These are phyloP conservation scores for Coniophora puteana DNA, from an alignment of 1,284 basidiomycete species.

Conservation along the genomic window DNA sequence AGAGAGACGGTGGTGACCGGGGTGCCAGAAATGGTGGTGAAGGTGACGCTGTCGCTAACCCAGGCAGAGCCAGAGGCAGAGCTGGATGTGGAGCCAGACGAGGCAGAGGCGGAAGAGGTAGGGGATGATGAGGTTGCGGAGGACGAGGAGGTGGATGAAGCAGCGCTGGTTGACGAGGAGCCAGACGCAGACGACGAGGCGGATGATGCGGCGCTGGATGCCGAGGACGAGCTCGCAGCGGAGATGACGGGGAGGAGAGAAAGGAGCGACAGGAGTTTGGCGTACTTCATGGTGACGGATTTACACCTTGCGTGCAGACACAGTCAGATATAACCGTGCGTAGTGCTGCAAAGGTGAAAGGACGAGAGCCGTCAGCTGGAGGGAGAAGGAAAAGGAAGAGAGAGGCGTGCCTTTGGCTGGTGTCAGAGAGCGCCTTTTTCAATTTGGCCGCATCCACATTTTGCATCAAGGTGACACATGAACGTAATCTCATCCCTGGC, in stretches of 20 bases:
- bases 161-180: not conserved
- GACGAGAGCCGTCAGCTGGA: no score
- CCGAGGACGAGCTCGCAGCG: not conserved
- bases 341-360: no score
- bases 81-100: not conserved
- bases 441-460: no score
- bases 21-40: not conserved
- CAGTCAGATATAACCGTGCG: no score
- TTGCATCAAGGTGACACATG: no score
- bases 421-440: no score
- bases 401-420: no score
- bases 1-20: conserved; percentile 3
- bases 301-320: no score
- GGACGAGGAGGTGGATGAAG: not conserved
- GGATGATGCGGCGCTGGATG: not conserved
- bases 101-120: not conserved
- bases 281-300: no score
- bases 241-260: conserved; percentile 1
- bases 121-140: not conserved
- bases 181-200: not conserved
- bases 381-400: no score
- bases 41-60: not conserved
- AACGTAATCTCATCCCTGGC: no score
- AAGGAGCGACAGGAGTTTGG: conserved; percentile 1
- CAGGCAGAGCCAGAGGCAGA: conserved; percentile 1